phyloP scores from a whole-genome alignment of 805 yeast genomes.

The Sporopachydermia quercuum region DNA sequence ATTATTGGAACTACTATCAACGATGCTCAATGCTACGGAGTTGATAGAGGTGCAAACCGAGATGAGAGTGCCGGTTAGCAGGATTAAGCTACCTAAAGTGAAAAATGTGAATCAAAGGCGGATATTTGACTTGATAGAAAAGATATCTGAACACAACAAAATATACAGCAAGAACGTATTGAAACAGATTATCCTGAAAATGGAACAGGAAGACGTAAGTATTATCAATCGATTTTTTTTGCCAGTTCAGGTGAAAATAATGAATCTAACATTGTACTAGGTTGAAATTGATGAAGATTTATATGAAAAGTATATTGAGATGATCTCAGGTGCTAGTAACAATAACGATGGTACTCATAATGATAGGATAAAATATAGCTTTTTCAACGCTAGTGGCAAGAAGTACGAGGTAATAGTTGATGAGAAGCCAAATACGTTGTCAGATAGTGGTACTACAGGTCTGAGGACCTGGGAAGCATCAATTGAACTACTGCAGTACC shows the following conservation, averaged over 20 bases:
- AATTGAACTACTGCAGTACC: constrained; percentile 40
- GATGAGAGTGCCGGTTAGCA: not conserved
- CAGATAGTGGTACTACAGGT: constrained; percentile 64
- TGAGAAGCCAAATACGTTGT: constrained; percentile 14
- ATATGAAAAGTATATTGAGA: not conserved
- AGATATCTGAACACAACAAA: not conserved
- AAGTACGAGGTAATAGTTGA: constrained; percentile 4
- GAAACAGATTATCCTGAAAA: not conserved
- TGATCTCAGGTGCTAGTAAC: not conserved
- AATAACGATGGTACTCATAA: not conserved
- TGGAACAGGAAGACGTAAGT: not conserved
- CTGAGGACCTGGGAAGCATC: constrained; percentile 92
- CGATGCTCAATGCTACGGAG: not conserved
- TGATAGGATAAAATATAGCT: not conserved
- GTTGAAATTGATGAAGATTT: not conserved
- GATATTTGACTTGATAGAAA: not conserved
- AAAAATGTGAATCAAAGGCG: not conserved
- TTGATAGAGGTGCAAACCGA: not conserved
- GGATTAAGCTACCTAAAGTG: not conserved
- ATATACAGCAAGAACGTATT: not conserved
- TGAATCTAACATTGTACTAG: not conserved
- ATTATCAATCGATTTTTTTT: too few species aligned
- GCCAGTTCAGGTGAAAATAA: too few species aligned
- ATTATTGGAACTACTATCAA: too few species aligned
- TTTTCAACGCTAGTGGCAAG: not conserved